Percentiles rank a stretch among this genome's conserved stretches.
Evolutionary conservation across 2,329 filamentous ascomycete genomes (phyloP).

Genomic region (Botrytis porri): DNA sequence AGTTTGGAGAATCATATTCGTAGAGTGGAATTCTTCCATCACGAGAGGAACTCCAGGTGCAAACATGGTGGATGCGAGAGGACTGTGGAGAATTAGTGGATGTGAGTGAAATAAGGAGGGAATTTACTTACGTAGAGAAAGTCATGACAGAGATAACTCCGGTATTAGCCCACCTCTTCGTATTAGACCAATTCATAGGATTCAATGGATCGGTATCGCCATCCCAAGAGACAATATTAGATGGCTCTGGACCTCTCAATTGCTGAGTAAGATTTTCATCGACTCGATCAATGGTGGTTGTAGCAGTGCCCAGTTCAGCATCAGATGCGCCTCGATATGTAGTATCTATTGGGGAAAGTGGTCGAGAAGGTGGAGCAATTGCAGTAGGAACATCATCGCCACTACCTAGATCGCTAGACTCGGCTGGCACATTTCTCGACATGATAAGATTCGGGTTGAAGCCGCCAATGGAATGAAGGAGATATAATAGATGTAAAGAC

Average conservation of each 20-base stretch:
- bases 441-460: neutral
- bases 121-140: neutral
- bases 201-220: conserved; percentile 40
- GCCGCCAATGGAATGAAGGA: neutral
- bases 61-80: conserved; percentile 49
- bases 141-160: conserved; percentile 9
- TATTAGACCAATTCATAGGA: conserved; percentile 44
- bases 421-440: neutral
- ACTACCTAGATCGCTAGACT: neutral
- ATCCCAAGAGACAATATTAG: conserved; percentile 73
- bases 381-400: neutral
- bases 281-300: too few relatives aligned
- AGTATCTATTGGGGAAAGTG: neutral
- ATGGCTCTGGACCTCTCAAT: neutral
- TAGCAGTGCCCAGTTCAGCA: neutral
- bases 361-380: neutral
- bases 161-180: conserved; percentile 2
- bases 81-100: conserved; percentile 29
- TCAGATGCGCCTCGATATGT: neutral
- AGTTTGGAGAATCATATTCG: conserved; percentile 46
- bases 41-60: conserved; percentile 48
- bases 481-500: too few relatives aligned
- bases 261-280: neutral
- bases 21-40: conserved; percentile 46
- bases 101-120: neutral